phyloP scores from a whole-genome alignment of 2,329 filamentous ascomycete species.

The Colletotrichum magnum region DNA sequence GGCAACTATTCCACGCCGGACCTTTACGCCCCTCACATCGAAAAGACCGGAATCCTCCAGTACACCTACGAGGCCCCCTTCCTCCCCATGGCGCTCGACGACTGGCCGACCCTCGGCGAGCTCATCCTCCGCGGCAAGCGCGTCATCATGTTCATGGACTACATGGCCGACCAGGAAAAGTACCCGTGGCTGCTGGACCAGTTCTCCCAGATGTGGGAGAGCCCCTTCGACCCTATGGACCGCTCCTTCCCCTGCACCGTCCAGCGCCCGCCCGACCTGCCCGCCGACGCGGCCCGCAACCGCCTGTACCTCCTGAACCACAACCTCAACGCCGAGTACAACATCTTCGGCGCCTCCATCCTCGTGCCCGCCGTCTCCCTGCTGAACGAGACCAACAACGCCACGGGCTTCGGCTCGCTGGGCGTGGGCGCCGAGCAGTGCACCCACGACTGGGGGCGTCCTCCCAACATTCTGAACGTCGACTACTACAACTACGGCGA shows the following conservation, averaged over 20 bases:
- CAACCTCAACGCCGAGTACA: slow-evolving; percentile 87
- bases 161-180: slow-evolving; percentile 82
- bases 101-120: slow-evolving; percentile 87
- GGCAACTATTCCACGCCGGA: slow-evolving; percentile 77
- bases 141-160: slow-evolving; percentile 87
- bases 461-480: slow-evolving; percentile 85
- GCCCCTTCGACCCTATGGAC: slow-evolving; percentile 81
- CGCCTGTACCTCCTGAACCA: slow-evolving; percentile 90
- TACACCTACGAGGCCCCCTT: slow-evolving; percentile 82
- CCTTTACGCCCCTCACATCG: slow-evolving; percentile 78
- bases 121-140: slow-evolving; percentile 81
- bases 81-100: slow-evolving; percentile 77
- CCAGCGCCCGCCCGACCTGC: slow-evolving; percentile 81
- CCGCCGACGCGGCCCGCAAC: slow-evolving; percentile 65
- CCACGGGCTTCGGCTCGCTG: slow-evolving; percentile 75
- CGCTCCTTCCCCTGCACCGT: slow-evolving; percentile 81
- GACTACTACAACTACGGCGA: slow-evolving; percentile 86
- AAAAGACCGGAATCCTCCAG: slow-evolving; percentile 78
- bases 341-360: slow-evolving; percentile 73
- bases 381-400: slow-evolving; percentile 80
- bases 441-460: slow-evolving; percentile 70
- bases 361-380: slow-evolving; percentile 80
- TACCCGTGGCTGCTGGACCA: slow-evolving; percentile 90
- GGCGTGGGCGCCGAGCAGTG: slow-evolving; percentile 77
- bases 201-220: slow-evolving; percentile 92